Conservation (phyloP, 2,329 filamentous ascomycete genomes). For the Colletotrichum ledebouriae region DNA sequence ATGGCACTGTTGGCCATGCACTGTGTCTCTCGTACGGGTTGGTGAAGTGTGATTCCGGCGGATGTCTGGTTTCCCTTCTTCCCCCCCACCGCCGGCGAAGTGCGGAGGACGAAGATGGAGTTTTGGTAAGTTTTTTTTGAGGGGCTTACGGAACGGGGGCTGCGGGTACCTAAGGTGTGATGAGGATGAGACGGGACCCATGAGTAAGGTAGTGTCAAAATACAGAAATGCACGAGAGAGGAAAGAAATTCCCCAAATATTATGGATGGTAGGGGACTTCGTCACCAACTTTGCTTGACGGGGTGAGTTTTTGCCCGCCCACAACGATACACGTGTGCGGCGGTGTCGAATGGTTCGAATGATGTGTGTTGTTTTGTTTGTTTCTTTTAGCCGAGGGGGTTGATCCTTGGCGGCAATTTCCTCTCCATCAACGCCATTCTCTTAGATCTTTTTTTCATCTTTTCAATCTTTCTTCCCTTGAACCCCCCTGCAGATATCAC, state of each 20-base stretch:
- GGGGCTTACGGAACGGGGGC: constrained; percentile 9
- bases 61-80: background rate
- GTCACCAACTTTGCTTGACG: constrained; percentile 17
- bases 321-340: constrained; percentile 1
- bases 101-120: constrained; percentile 1
- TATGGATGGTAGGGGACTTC: constrained; percentile 16
- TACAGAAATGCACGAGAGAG: constrained; percentile 4
- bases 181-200: background rate
- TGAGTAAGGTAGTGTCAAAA: background rate
- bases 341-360: constrained; percentile 2
- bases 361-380: background rate
- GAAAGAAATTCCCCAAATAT: background rate
- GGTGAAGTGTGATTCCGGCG: background rate
- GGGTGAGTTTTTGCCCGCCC: background rate
- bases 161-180: constrained; percentile 20
- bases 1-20: constrained; percentile 23
- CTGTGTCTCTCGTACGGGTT: constrained; percentile 20
- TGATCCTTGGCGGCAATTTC: background rate
- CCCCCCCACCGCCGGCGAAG: background rate
- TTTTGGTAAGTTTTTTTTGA: background rate
- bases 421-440: background rate
- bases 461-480: background rate
- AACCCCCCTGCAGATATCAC: background rate
- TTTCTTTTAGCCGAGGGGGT: constrained; percentile 1
- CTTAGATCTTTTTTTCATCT: background rate